phyloP scores from a whole-genome alignment of 441 rosid genomes.

The Euphorbia schlechtendalii region DNA sequence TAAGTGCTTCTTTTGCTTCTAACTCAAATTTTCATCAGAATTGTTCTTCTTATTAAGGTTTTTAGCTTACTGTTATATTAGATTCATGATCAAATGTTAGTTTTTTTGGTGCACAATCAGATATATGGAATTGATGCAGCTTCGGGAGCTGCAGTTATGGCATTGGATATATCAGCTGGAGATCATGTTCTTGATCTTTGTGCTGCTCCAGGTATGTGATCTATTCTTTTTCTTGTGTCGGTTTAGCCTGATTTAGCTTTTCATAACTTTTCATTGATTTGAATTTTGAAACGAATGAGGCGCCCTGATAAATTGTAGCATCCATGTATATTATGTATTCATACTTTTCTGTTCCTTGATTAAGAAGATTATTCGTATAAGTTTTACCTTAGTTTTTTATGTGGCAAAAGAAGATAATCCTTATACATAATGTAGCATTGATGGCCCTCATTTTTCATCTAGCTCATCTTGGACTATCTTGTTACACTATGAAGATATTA shows the following conservation, averaged over 20 bases:
- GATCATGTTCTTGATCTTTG: conserved; percentile 95
- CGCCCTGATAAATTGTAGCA: neutral
- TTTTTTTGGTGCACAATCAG: conserved; percentile 26
- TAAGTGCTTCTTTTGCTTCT: neutral
- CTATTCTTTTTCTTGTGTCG: neutral
- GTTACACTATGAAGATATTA: neutral
- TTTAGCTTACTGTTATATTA: conserved; percentile 4
- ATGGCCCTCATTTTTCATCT: neutral
- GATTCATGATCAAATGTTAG: neutral
- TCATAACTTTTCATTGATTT: neutral
- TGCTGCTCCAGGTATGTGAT: conserved; percentile 69
- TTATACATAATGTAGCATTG: neutral
- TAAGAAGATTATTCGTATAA: neutral
- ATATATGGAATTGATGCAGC: conserved; percentile 91
- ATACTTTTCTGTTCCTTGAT: neutral
- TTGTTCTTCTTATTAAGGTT: neutral
- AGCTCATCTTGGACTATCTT: neutral
- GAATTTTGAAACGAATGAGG: neutral
- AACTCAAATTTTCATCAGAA: neutral
- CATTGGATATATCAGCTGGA: conserved; percentile 54
- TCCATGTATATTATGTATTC: neutral
- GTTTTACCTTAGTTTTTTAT: too few relatives aligned
- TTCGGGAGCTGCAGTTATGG: conserved; percentile 81
- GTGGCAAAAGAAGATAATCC: neutral
- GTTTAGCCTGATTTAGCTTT: neutral